Conservation (phyloP, 805 yeast species). For the Clavispora phyllophila region DNA sequence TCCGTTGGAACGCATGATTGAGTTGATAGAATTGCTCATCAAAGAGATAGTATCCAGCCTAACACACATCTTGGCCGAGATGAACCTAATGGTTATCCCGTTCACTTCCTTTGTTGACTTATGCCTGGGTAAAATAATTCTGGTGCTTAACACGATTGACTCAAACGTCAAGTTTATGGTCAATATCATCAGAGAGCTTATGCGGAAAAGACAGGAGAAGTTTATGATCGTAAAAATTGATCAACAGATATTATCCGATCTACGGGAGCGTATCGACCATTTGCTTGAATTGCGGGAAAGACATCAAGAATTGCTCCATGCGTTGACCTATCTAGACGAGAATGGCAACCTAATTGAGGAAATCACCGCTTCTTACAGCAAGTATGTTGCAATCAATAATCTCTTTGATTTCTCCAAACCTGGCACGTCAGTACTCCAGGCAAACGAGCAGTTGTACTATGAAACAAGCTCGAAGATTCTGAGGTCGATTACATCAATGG, state of each 20-base stretch:
- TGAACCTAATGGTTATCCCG: constrained; percentile 41
- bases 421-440: constrained; percentile 25
- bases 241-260: constrained; percentile 28
- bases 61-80: constrained; percentile 28
- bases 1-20: constrained; percentile 60
- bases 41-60: constrained; percentile 49
- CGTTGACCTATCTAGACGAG: constrained; percentile 20
- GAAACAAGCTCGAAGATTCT: constrained; percentile 19
- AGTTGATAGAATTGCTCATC: constrained; percentile 61
- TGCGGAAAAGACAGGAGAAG: constrained; percentile 68
- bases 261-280: constrained; percentile 41
- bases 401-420: constrained; percentile 30
- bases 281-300: constrained; percentile 43
- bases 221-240: constrained; percentile 59
- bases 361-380: constrained; percentile 25
- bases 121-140: constrained; percentile 17
- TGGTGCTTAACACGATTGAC: constrained; percentile 51
- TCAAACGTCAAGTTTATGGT: constrained; percentile 57
- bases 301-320: constrained; percentile 47
- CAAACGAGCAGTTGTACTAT: constrained; percentile 24
- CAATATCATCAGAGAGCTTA: constrained; percentile 63
- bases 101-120: constrained; percentile 33
- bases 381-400: constrained; percentile 22
- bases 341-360: constrained; percentile 12
- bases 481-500: constrained; percentile 14